These are phyloP conservation scores for Triangularia verruculosa DNA, from an alignment of 2,329 filamentous ascomycete genomes.

Conservation along the genomic window DNA sequence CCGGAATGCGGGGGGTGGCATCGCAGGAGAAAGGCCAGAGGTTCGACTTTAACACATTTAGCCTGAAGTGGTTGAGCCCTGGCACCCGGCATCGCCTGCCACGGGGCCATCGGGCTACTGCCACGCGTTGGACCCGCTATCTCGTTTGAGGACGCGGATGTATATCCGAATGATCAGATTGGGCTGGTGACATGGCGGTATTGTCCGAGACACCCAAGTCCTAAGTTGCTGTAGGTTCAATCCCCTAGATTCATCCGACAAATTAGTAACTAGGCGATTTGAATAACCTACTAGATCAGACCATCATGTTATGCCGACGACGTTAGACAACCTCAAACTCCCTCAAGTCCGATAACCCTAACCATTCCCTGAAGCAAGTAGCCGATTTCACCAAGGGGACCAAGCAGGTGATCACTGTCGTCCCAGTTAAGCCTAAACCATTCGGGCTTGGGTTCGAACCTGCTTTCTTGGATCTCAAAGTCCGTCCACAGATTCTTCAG, in stretches of 20 bases:
- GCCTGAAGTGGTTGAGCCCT: neutral
- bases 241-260: too few species aligned
- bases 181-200: neutral
- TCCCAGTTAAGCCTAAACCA: neutral
- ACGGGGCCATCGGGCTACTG: constrained; percentile 7
- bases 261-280: too few species aligned
- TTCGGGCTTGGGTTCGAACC: neutral
- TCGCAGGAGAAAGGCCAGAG: neutral
- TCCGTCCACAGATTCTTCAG: neutral
- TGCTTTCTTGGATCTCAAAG: neutral
- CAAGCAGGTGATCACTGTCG: neutral
- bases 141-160: constrained; percentile 17
- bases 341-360: neutral
- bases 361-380: neutral
- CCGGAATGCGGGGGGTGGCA: neutral
- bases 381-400: neutral
- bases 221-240: neutral
- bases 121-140: neutral
- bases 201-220: neutral
- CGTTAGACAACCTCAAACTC: neutral
- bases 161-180: constrained; percentile 14
- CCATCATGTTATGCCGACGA: neutral
- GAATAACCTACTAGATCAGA: too few species aligned
- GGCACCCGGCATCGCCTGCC: neutral
- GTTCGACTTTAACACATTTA: constrained; percentile 19